phyloP scores from a whole-genome alignment of 176 grass and related monocot genomes.

The Hordeum vulgare region DNA sequence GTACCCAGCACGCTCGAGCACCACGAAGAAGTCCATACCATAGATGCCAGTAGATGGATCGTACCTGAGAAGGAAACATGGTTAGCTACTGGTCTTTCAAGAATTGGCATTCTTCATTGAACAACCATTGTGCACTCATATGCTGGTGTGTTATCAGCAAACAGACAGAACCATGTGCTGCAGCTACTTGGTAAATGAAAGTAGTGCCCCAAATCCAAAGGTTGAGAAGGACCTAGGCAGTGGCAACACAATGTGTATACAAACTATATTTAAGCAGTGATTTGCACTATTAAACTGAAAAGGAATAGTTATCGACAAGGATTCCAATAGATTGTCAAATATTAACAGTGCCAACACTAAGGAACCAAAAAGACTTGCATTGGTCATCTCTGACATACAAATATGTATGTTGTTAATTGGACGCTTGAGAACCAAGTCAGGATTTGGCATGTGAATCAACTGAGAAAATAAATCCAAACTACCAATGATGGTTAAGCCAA shows the following conservation, averaged over 20 bases:
- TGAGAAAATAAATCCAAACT: not conserved
- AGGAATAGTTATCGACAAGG: not conserved
- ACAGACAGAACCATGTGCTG: not conserved
- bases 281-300: not conserved
- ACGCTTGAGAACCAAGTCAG: not conserved
- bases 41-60: slow-evolving; percentile 64
- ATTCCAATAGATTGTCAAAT: not conserved
- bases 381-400: not conserved
- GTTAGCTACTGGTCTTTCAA: not conserved
- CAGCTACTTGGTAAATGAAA: not conserved
- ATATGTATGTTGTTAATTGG: not conserved
- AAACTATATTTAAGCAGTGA: not conserved
- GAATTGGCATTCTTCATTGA: not conserved
- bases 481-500: not conserved
- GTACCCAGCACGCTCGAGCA: slow-evolving; percentile 53
- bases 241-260: not conserved
- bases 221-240: not conserved
- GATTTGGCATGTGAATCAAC: not conserved
- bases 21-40: slow-evolving; percentile 57
- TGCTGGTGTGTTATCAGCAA: not conserved
- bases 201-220: not conserved
- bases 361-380: not conserved
- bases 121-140: not conserved
- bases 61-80: slow-evolving; percentile 27
- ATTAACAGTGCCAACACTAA: not conserved